Base-by-base conservation (phyloP, 306 rosid genomes). In the Oxytropis ochrocephala region DNA sequence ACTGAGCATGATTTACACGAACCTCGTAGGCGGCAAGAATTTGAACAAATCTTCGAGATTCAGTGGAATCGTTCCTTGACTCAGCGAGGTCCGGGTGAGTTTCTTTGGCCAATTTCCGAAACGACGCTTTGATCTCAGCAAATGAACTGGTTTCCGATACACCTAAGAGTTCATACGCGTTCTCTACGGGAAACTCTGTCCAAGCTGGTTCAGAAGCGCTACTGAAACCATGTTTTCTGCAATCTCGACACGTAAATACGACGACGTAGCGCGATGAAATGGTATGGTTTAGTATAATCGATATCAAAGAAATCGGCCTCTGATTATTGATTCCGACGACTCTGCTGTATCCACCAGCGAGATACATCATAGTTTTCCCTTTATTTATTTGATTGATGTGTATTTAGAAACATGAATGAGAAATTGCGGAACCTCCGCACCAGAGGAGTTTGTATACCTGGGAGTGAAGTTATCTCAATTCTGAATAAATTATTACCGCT, bases 11-110 rank as follows among this genome's bases (percentile, higher is more conserved):
- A 56, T 57, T 57, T 0, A 27, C 74, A 73, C 75, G 5, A 61
- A 88, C 98, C 97, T 93, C 96, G n/a, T 90, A 93, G 16, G 98
- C 98, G 14, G 98, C 94, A 0, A 90, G 94, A 49, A 90, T 90
- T 88, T 84, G 94, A 54, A 93, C 93, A 64, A 93, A 93, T 33
- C 91, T 87, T 71, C 68, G 73, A 14, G 91, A 83, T n/a, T 83
- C 88, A 47, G 77, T 59, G 76, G 90, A 82, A 70, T 86, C 83
- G 66, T 53, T 72, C 59, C 52, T 81, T 47, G 91, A 82, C 56
- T 81, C 73, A n/a, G 83, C 85, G 61, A 93, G 88, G 85, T 93
- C 98, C 18, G 98, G 98, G 79, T 90, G 98, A 85, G 98, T 93
- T 74, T 84, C 81, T 74, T 93, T 93, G 11, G 98, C 98, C 88